phyloP scores from a whole-genome alignment of 768 basidiomycete genomes.

The Scleroderma bovista region DNA sequence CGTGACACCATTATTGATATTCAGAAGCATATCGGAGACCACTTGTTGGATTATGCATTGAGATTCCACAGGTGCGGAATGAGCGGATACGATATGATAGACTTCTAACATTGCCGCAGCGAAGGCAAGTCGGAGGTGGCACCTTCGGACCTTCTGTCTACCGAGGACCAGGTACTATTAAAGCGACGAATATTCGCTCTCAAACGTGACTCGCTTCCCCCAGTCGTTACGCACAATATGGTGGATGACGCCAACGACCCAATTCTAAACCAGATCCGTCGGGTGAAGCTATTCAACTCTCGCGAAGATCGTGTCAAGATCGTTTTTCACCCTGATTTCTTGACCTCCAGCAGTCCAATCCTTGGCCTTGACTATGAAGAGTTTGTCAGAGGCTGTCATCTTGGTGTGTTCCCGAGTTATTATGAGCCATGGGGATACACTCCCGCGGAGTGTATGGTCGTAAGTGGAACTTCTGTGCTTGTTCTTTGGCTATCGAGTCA shows the following conservation, averaged over 20 bases:
- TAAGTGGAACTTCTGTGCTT: slow-evolving; percentile 33
- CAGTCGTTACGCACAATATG: slow-evolving; percentile 99
- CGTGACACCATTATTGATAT: slow-evolving; percentile 95
- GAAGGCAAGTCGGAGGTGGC: slow-evolving; percentile 73
- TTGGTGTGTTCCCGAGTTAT: slow-evolving; percentile 98
- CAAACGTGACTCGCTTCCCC: slow-evolving; percentile 90
- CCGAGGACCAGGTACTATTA: slow-evolving; percentile 89
- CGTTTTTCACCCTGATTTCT: slow-evolving; percentile 96
- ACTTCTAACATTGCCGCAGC: slow-evolving; percentile 28
- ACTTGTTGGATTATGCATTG: slow-evolving; percentile 92
- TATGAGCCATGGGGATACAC: slow-evolving; percentile 98
- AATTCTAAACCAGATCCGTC: slow-evolving; percentile 89
- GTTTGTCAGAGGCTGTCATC: slow-evolving; percentile 95
- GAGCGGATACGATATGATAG: background rate
- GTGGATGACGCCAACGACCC: slow-evolving; percentile 88
- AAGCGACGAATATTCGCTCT: slow-evolving; percentile 97
- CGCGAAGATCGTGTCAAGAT: slow-evolving; percentile 91
- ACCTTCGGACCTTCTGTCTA: slow-evolving; percentile 72
- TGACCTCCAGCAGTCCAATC: slow-evolving; percentile 97
- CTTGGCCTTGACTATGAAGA: slow-evolving; percentile 98
- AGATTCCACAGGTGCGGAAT: slow-evolving; percentile 77
- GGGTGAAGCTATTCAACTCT: slow-evolving; percentile 90
- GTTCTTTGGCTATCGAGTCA: background rate
- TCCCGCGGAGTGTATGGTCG: slow-evolving; percentile 98
- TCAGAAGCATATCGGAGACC: slow-evolving; percentile 85